Evolutionary conservation across 176 grass and related monocot species (phyloP).

Genomic region (Oryza nivara): DNA sequence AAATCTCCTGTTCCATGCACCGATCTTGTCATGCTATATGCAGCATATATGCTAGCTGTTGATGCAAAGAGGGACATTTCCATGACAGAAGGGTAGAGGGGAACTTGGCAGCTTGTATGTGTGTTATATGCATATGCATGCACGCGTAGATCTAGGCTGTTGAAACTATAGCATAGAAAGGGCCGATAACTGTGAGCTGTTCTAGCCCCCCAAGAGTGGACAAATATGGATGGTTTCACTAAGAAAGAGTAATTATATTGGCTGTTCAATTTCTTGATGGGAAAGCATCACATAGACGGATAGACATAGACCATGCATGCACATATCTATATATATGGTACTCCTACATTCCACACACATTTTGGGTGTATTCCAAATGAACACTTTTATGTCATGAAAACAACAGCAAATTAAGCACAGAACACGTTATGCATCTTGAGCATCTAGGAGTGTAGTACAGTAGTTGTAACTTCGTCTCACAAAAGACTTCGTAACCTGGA

Average conservation of each 20-base stretch:
- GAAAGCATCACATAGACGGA: not conserved
- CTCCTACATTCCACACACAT: not conserved
- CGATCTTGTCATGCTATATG: constrained; percentile 52
- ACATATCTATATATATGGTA: not conserved
- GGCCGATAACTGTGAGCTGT: constrained; percentile 51
- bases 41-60: not conserved
- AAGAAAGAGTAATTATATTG: not conserved
- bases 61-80: constrained; percentile 34
- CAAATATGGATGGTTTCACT: not conserved
- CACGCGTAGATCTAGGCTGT: not conserved
- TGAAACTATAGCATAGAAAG: not conserved
- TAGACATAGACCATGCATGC: not conserved
- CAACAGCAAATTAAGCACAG: too few relatives aligned
- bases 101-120: constrained; percentile 11
- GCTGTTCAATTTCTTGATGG: constrained; percentile 1
- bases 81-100: constrained; percentile 17
- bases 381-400: too few relatives aligned
- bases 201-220: not conserved
- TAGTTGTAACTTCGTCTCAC: too few relatives aligned
- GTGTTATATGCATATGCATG: not conserved
- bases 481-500: too few relatives aligned
- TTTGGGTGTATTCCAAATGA: too few relatives aligned
- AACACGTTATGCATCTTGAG: too few relatives aligned
- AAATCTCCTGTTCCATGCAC: constrained; percentile 37
- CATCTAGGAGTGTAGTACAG: too few relatives aligned